Conservation (phyloP, 345 rosid genomes). For the sweet orange (Citrus sinensis) region DNA sequence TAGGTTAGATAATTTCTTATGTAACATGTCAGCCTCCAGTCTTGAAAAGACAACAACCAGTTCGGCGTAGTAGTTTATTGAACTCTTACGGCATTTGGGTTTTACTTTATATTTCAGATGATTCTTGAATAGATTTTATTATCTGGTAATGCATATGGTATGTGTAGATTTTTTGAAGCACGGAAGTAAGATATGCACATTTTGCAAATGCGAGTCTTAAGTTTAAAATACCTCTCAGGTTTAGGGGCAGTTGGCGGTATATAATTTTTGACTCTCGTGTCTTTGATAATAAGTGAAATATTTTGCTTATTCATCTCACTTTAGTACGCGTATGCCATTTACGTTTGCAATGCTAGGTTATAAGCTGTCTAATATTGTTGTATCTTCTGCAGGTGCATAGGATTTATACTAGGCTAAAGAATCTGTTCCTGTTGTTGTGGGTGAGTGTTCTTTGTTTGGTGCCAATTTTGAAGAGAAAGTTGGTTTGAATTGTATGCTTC, state of each 20-base stretch:
- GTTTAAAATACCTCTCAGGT: background rate
- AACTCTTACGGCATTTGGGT: background rate
- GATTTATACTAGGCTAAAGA: background rate
- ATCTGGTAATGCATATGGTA: background rate
- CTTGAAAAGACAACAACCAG: background rate
- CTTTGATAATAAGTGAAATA: background rate
- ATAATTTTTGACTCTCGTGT: background rate
- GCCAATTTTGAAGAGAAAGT: slow-evolving; percentile 1
- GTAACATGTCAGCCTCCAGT: background rate
- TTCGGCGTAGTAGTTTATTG: background rate
- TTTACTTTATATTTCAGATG: background rate
- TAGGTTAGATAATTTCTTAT: background rate
- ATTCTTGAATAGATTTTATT: background rate
- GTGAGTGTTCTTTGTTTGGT: slow-evolving; percentile 1
- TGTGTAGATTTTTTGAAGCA: background rate
- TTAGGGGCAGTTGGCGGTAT: background rate
- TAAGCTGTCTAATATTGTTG: background rate
- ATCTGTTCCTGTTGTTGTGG: background rate
- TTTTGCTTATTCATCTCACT: background rate
- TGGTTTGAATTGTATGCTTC: background rate
- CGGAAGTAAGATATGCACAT: background rate
- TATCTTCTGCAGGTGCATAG: slow-evolving; percentile 5
- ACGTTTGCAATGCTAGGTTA: background rate
- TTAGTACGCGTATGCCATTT: background rate
- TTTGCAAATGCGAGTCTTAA: background rate